A percentile compares a stretch with the other conserved stretches of the same genome.
Conservation (phyloP, 2,329 filamentous ascomycete genomes). For the Fusarium newnesense region DNA sequence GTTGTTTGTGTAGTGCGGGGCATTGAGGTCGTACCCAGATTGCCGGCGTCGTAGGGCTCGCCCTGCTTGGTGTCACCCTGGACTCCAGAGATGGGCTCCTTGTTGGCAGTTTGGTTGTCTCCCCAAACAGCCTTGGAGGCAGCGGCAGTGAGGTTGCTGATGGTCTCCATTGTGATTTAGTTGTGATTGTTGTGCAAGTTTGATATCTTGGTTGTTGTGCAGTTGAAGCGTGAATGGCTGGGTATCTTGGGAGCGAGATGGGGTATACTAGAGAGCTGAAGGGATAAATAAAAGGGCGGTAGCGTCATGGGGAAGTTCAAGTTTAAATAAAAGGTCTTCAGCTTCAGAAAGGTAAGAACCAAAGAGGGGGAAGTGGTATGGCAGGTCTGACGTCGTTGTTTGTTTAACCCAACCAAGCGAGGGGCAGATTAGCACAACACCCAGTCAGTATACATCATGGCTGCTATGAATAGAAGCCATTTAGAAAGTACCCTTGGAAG, state of each 20-base stretch:
- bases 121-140: constrained; percentile 58
- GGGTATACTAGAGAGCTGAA: constrained; percentile 14
- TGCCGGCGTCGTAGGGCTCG: constrained; percentile 84
- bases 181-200: neutral
- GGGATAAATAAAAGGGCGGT: neutral
- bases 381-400: constrained; percentile 33
- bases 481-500: neutral
- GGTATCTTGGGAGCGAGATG: constrained; percentile 21
- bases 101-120: constrained; percentile 49
- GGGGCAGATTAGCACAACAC: constrained; percentile 2
- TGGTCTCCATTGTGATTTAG: constrained; percentile 67
- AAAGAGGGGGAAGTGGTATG: constrained; percentile 4
- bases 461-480: constrained; percentile 6
- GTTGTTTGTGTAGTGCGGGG: neutral
- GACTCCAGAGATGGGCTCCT: constrained; percentile 78
- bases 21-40: constrained; percentile 61
- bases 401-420: constrained; percentile 8
- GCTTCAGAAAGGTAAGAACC: neutral
- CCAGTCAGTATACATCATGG: constrained; percentile 13
- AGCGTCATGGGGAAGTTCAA: constrained; percentile 12
- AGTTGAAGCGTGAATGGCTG: neutral
- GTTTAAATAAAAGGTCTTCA: constrained; percentile 31
- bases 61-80: constrained; percentile 72
- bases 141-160: constrained; percentile 63
- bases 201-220: neutral